Percentiles rank a stretch among this genome's conserved stretches.
phyloP scores from a whole-genome alignment of 768 basidiomycete species.

The Panaeolus papilionaceus region DNA sequence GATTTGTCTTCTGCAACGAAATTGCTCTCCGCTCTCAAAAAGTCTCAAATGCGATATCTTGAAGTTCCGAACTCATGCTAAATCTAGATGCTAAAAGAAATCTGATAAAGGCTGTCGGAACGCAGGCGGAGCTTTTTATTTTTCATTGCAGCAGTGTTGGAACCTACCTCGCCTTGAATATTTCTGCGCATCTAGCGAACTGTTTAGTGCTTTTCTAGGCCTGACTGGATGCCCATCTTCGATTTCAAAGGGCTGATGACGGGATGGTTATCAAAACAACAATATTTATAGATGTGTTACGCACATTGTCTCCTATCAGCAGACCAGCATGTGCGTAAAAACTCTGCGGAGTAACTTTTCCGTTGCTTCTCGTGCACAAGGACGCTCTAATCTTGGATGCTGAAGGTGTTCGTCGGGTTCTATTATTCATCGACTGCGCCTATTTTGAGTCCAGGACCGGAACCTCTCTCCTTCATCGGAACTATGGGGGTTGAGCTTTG shows the following conservation, averaged over 20 bases:
- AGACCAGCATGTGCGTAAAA: background rate
- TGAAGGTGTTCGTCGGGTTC: background rate
- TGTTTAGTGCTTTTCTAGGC: background rate
- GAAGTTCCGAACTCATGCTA: too few species aligned
- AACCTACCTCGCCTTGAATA: too few species aligned
- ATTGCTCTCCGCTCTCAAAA: too few species aligned
- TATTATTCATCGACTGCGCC: background rate
- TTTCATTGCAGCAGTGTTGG: too few species aligned
- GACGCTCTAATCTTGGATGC: background rate
- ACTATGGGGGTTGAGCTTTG: background rate
- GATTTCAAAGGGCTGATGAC: background rate
- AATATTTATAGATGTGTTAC: constrained; percentile 1
- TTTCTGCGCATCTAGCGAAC: too few species aligned
- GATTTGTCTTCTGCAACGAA: too few species aligned
- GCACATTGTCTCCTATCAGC: background rate
- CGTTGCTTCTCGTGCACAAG: constrained; percentile 1
- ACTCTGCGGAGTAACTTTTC: background rate
- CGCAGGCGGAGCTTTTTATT: too few species aligned
- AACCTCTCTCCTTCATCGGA: background rate
- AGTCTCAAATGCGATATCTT: too few species aligned
- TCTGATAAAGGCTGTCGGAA: too few species aligned
- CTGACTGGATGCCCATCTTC: background rate
- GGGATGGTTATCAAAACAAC: background rate
- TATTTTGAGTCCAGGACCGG: background rate
- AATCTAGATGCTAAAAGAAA: too few species aligned